Conservation (phyloP, 140 eudicot species). For the Cichorium intybus region DNA sequence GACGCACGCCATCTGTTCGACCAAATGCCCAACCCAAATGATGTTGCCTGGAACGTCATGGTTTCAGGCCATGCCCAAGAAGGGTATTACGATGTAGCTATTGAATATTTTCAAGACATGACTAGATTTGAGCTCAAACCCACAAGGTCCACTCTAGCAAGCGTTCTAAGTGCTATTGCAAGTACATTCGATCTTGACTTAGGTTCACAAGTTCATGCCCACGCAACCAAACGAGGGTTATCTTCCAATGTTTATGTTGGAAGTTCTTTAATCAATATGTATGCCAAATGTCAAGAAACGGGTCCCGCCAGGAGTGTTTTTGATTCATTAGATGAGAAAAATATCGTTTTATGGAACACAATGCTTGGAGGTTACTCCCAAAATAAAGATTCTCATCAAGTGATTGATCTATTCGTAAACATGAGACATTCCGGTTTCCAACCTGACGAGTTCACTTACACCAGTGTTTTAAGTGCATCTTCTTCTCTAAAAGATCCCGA, state of each 20-base stretch:
- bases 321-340: slow-evolving; percentile 57
- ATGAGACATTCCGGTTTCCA: slow-evolving; percentile 58
- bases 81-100: slow-evolving; percentile 60
- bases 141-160: slow-evolving; percentile 82
- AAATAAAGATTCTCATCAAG: slow-evolving; percentile 62
- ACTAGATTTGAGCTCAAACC: slow-evolving; percentile 49
- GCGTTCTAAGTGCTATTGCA: slow-evolving; percentile 88
- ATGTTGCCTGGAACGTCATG: slow-evolving; percentile 89
- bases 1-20: slow-evolving; percentile 58
- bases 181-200: slow-evolving; percentile 36
- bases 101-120: slow-evolving; percentile 57
- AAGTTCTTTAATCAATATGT: slow-evolving; percentile 88
- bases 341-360: slow-evolving; percentile 79
- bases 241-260: slow-evolving; percentile 87
- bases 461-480: slow-evolving; percentile 80
- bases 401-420: slow-evolving; percentile 45
- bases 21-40: slow-evolving; percentile 57
- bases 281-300: slow-evolving; percentile 75
- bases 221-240: slow-evolving; percentile 73
- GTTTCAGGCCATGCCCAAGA: slow-evolving; percentile 76
- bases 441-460: slow-evolving; percentile 82
- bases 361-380: slow-evolving; percentile 88
- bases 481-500: slow-evolving; percentile 49
- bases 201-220: slow-evolving; percentile 83
- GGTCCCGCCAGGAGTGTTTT: slow-evolving; percentile 63